Evolutionary conservation across 2,329 filamentous ascomycete species (phyloP).

Genomic region (Cryphonectria carpinicola): DNA sequence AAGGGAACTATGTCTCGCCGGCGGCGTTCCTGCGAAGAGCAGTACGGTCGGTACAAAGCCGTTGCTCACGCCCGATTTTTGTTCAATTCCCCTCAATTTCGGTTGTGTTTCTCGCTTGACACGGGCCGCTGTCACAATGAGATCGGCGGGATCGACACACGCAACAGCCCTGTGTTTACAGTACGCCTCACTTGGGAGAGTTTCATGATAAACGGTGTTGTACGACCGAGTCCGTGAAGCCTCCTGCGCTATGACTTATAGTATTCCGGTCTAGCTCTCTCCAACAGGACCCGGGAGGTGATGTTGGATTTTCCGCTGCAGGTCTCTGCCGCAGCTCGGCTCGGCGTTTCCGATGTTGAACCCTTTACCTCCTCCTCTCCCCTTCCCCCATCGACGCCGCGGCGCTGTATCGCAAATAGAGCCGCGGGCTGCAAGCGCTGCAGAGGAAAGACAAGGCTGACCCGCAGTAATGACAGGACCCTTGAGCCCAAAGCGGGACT

Average conservation of each 20-base stretch:
- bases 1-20: background rate
- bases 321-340: constrained; percentile 14
- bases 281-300: background rate
- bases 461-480: background rate
- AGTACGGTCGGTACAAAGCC: background rate
- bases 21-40: background rate
- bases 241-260: background rate
- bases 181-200: constrained; percentile 22
- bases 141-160: constrained; percentile 19
- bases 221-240: background rate
- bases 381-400: background rate
- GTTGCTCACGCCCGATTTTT: constrained; percentile 10
- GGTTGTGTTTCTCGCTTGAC: constrained; percentile 22
- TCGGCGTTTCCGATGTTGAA: background rate
- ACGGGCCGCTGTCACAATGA: constrained; percentile 15
- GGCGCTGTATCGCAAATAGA: background rate
- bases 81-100: constrained; percentile 3
- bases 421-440: background rate
- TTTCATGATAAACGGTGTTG: constrained; percentile 2
- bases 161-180: constrained; percentile 14
- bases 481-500: background rate
- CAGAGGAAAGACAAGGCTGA: constrained; percentile 9
- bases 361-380: background rate
- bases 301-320: background rate
- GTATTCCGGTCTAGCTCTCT: background rate